phyloP scores from a whole-genome alignment of 1,139 yeast species.

The Magnusiomyces suaveolens region DNA sequence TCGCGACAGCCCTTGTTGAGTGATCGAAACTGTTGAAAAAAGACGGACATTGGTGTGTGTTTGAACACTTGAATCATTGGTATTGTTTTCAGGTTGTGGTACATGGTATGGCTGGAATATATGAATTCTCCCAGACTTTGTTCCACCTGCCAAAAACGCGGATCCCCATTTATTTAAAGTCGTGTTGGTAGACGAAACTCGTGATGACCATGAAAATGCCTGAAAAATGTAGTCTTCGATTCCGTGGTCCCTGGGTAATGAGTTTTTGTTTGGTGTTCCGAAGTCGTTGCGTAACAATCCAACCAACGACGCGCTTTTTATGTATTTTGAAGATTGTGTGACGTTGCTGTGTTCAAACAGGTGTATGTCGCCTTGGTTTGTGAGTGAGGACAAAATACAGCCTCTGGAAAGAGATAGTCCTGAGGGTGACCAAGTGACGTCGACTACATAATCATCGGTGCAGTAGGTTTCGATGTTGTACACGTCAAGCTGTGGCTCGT shows the following conservation, averaged over 20 bases:
- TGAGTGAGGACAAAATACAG: background rate
- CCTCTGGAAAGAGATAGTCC: background rate
- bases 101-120: background rate
- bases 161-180: constrained; percentile 3
- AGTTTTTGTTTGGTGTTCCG: background rate
- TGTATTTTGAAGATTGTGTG: background rate
- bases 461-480: constrained; percentile 2
- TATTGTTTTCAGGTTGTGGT: background rate
- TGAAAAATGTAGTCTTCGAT: background rate
- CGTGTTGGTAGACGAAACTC: background rate
- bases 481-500: background rate
- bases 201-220: constrained; percentile 2
- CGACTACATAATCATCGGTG: background rate
- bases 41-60: background rate
- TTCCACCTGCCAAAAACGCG: constrained; percentile 1
- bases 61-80: background rate
- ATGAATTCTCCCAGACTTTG: constrained; percentile 1
- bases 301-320: background rate
- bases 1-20: background rate
- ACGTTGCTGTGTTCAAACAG: background rate
- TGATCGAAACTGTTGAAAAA: background rate
- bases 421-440: constrained; percentile 4
- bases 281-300: background rate
- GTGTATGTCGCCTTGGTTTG: constrained; percentile 2
- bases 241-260: background rate